phyloP scores from a whole-genome alignment of 257 asterid genomes.

The Ophiorrhiza pumila region DNA sequence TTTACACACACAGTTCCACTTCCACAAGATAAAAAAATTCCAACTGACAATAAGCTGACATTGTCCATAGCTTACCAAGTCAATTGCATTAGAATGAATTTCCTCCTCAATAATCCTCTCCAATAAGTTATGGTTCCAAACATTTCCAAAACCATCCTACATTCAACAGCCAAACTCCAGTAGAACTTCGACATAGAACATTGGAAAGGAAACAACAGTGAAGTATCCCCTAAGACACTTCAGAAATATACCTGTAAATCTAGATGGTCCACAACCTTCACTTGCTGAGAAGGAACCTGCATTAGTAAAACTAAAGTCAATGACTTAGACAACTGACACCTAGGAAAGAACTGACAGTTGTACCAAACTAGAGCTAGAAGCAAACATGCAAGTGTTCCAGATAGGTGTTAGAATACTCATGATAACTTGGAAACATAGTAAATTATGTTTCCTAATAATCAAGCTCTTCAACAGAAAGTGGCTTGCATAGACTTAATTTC shows the following conservation, averaged over 20 bases:
- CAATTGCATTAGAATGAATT: constrained; percentile 41
- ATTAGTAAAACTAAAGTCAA: constrained; percentile 12
- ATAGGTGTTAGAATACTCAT: background rate
- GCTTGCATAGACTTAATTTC: background rate
- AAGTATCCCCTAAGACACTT: constrained; percentile 13
- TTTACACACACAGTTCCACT: background rate
- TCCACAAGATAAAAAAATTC: background rate
- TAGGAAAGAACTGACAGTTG: background rate
- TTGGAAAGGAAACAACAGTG: background rate
- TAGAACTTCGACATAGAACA: background rate
- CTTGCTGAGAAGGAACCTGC: constrained; percentile 73
- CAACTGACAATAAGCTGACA: constrained; percentile 3
- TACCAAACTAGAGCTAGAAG: background rate
- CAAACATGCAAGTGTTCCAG: background rate
- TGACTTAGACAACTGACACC: constrained; percentile 16
- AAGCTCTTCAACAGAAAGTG: background rate
- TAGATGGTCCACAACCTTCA: constrained; percentile 77
- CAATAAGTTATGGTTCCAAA: constrained; percentile 52
- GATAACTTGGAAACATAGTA: background rate
- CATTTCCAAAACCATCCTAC: constrained; percentile 88
- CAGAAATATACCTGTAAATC: constrained; percentile 62
- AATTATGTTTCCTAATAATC: background rate
- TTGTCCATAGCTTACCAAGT: constrained; percentile 44
- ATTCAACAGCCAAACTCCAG: constrained; percentile 4
- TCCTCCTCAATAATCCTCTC: constrained; percentile 57